Percentiles rank a stretch among this genome's conserved stretches.
Evolutionary conservation across 2,329 filamentous ascomycete genomes (phyloP).

Genomic region (Phaeosphaeria sp.): DNA sequence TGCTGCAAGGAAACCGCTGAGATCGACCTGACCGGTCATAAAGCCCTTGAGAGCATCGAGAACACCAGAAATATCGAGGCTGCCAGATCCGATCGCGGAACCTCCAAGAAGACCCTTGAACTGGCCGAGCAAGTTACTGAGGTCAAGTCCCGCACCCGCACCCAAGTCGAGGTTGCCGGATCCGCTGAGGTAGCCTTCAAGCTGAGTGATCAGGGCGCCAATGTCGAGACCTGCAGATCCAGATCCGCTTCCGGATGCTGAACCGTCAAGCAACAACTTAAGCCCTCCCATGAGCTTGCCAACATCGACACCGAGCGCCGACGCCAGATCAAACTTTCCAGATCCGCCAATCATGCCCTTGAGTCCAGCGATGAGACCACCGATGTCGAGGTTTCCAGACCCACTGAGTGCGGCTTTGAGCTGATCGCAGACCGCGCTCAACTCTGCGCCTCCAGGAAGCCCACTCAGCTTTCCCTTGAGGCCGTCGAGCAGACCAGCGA

Average conservation of each 20-base stretch:
- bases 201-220: not conserved
- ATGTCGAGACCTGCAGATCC: not conserved
- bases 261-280: not conserved
- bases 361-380: not conserved
- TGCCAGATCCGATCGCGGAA: not conserved
- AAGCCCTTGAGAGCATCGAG: not conserved
- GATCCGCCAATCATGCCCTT: not conserved
- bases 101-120: not conserved
- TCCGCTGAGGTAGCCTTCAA: not conserved
- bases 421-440: not conserved
- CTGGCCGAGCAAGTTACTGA: not conserved
- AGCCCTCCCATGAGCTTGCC: not conserved
- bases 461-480: not conserved
- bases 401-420: not conserved
- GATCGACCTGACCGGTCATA: not conserved
- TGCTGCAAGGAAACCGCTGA: not conserved
- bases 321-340: not conserved
- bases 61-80: not conserved
- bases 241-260: not conserved
- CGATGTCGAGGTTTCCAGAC: not conserved
- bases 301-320: not conserved
- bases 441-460: not conserved
- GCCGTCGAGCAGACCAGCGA: not conserved
- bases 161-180: not conserved
- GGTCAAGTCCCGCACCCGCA: not conserved